Base-by-base conservation (phyloP, 169 alveolate species). In the Eimeria maxima region DNA sequence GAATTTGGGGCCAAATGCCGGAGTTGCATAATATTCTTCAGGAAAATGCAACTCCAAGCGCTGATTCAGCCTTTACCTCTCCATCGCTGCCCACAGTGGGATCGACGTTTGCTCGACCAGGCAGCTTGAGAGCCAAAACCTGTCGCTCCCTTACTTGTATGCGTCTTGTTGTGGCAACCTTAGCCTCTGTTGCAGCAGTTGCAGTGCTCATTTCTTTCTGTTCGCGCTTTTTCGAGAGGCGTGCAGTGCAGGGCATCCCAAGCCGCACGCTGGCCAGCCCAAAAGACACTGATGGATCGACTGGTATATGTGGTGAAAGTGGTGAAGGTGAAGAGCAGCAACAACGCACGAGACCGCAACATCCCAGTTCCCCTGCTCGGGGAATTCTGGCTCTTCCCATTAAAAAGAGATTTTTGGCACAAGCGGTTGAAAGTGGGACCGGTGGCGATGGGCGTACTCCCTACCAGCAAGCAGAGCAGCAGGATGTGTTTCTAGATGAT, bases 261-360 rank as follows among this genome's bases (percentile, higher is more conserved):
- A 29, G n/a, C 80, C 80, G 80, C 80, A 69, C n/a, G 80, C 80
- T 69, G 45, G 80, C 80, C 45, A 69, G 27, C 80, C 33, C 80
- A 69, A 27, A 69, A 29, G 80, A 10, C 45, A 69, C 11, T 11
- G 80, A 33, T 69, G 27, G 11, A 7, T 33, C 50, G 33, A 24
- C 10, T 33, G 45, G 1, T 8, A 16, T 27, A n/a, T 67, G 80
- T 24, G n/a, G 24, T 47, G 13, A 3, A 3, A 3, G 33, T 69
- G 50, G 50, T 13, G 80, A 33, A 5, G 0, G 4, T 5, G 50
- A 67, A 6, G 76, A n/a, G n/a, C 50, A 69, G n/a, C 45, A 29
- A 10, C n/a, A 29, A 3, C 50, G 6, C 50, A 45, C 27, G 80
- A 13, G 6, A 6, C 50, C 47, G 50, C 18, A 7, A n/a, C 38